These are phyloP conservation scores for Sugiyamaella qingdaonensis DNA, from an alignment of 805 yeast genomes.

Conservation along the genomic window DNA sequence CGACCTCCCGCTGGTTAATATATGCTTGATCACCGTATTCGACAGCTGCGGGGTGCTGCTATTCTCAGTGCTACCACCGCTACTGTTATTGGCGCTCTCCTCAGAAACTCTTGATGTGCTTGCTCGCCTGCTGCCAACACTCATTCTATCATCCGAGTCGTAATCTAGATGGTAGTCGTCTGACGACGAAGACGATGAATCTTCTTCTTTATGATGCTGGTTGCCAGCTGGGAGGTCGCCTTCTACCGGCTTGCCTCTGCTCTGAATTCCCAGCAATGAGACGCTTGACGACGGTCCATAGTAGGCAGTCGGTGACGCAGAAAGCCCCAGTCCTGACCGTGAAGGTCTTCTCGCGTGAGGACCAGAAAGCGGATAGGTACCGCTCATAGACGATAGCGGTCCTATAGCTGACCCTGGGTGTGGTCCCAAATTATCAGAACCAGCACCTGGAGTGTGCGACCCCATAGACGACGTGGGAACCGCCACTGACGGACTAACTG, in stretches of 20 bases:
- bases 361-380: background rate
- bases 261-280: constrained; percentile 20
- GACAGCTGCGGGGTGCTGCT: constrained; percentile 1
- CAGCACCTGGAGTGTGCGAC: background rate
- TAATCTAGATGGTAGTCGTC: constrained; percentile 11
- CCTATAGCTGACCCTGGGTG: background rate
- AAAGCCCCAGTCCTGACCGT: background rate
- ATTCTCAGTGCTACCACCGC: background rate
- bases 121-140: constrained; percentile 14
- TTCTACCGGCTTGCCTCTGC: constrained; percentile 6
- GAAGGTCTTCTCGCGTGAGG: background rate
- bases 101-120: constrained; percentile 4
- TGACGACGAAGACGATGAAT: constrained; percentile 11
- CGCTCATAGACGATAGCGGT: background rate
- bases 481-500: constrained; percentile 16
- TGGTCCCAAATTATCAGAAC: background rate
- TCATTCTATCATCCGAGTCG: constrained; percentile 20
- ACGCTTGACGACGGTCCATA: constrained; percentile 21
- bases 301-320: constrained; percentile 4
- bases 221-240: background rate
- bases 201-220: constrained; percentile 6
- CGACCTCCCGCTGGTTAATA: constrained; percentile 14
- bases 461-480: constrained; percentile 2
- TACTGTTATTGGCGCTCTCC: constrained; percentile 1
- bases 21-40: constrained; percentile 9